Evolutionary conservation across 2,329 filamentous ascomycete species (phyloP).

Genomic region (Cercospora sp.): DNA sequence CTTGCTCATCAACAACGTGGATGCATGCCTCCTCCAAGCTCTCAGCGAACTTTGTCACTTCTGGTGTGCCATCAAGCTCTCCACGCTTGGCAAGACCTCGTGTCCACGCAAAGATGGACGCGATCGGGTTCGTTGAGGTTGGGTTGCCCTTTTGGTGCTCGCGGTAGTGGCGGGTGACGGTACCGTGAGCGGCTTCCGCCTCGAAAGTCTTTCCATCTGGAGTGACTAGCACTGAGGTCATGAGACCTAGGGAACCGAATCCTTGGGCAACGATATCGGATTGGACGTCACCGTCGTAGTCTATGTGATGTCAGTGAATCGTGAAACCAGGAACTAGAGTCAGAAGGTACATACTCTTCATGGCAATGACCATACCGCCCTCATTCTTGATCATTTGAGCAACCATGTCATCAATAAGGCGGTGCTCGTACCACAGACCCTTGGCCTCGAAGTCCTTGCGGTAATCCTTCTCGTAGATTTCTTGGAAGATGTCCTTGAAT

Average conservation of each 20-base stretch:
- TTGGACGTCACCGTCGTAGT: slow-evolving; percentile 99
- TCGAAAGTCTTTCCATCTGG: slow-evolving; percentile 97
- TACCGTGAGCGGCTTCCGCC: slow-evolving; percentile 96
- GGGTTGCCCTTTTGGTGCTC: slow-evolving; percentile 98
- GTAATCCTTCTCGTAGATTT: slow-evolving; percentile 87
- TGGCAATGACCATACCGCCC: slow-evolving; percentile 93
- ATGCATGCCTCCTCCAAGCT: slow-evolving; percentile 88
- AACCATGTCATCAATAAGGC: slow-evolving; percentile 99
- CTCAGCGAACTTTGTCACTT: slow-evolving; percentile 88
- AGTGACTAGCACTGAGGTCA: slow-evolving; percentile 97
- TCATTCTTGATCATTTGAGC: slow-evolving; percentile 99
- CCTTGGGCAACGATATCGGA: slow-evolving; percentile 98
- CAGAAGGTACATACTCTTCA: slow-evolving; percentile 74
- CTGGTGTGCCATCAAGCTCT: slow-evolving; percentile 87
- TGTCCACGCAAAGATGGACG: slow-evolving; percentile 99
- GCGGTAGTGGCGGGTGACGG: slow-evolving; percentile 96
- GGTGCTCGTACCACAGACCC: slow-evolving; percentile 98
- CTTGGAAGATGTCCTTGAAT: slow-evolving; percentile 99
- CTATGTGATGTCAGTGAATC: slow-evolving; percentile 49
- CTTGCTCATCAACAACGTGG: slow-evolving; percentile 89
- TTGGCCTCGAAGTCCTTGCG: slow-evolving; percentile 85
- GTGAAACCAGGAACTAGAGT: not conserved
- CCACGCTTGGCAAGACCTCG: slow-evolving; percentile 91
- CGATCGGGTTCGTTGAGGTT: slow-evolving; percentile 98
- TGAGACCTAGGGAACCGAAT: slow-evolving; percentile 95